Percentiles rank a stretch among this genome's conserved stretches.
Evolutionary conservation across 257 asterid genomes (phyloP).

Genomic region (Gardenia jasminoides): DNA sequence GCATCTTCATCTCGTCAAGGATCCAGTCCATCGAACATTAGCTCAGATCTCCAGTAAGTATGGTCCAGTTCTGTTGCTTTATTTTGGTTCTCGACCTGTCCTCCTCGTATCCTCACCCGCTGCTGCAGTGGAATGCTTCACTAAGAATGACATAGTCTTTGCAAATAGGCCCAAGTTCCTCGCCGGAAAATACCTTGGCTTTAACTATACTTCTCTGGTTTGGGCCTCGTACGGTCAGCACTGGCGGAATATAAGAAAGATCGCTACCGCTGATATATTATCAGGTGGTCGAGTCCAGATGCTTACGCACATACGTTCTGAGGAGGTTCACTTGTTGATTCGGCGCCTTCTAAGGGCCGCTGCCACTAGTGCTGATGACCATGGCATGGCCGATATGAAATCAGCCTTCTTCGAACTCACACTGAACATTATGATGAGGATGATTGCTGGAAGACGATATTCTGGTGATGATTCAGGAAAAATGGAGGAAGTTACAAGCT

Average conservation of each 20-base stretch:
- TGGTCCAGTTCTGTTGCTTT: slow-evolving; percentile 63
- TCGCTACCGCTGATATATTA: slow-evolving; percentile 34
- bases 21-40: slow-evolving; percentile 55
- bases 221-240: slow-evolving; percentile 50
- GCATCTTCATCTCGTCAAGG: slow-evolving; percentile 56
- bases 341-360: neutral
- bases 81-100: slow-evolving; percentile 55
- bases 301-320: slow-evolving; percentile 5
- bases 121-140: slow-evolving; percentile 60
- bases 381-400: slow-evolving; percentile 27
- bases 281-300: slow-evolving; percentile 31
- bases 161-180: slow-evolving; percentile 72
- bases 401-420: slow-evolving; percentile 30
- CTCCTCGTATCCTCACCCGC: slow-evolving; percentile 62
- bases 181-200: slow-evolving; percentile 64
- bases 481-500: slow-evolving; percentile 26
- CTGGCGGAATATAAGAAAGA: slow-evolving; percentile 42
- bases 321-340: slow-evolving; percentile 26
- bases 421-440: slow-evolving; percentile 41
- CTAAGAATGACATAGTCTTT: slow-evolving; percentile 51
- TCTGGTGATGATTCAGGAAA: slow-evolving; percentile 26
- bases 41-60: slow-evolving; percentile 38
- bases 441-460: slow-evolving; percentile 44
- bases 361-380: neutral
- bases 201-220: slow-evolving; percentile 55